Conservation (phyloP, 139 green algal species). For the Nannochloris sp. region DNA sequence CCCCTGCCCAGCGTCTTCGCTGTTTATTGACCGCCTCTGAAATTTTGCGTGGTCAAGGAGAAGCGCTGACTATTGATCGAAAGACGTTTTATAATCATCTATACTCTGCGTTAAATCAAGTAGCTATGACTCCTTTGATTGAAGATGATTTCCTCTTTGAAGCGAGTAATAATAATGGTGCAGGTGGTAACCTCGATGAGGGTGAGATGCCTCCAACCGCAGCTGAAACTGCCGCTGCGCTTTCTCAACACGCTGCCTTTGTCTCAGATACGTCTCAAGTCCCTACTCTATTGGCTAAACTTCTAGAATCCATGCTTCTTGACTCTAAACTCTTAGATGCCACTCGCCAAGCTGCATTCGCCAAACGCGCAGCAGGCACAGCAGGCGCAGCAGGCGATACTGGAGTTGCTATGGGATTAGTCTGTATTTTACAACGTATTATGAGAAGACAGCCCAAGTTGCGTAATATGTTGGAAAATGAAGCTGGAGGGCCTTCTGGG, state of each 20-base stretch:
- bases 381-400: constrained; percentile 10
- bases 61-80: constrained; percentile 65
- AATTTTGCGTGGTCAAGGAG: constrained; percentile 51
- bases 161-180: not conserved
- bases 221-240: too few relatives aligned
- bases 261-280: too few relatives aligned
- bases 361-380: constrained; percentile 30
- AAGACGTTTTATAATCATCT: constrained; percentile 46
- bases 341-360: constrained; percentile 36
- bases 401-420: constrained; percentile 24
- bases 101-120: constrained; percentile 43
- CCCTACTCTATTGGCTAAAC: not conserved
- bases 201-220: too few relatives aligned
- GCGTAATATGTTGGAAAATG: constrained; percentile 56
- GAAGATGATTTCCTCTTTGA: constrained; percentile 10
- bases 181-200: not conserved
- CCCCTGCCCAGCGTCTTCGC: constrained; percentile 46
- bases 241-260: too few relatives aligned
- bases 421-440: constrained; percentile 35
- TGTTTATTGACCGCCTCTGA: constrained; percentile 47
- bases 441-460: constrained; percentile 48
- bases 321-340: constrained; percentile 43
- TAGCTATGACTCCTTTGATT: constrained; percentile 21
- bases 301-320: constrained; percentile 21
- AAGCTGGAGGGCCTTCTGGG: constrained; percentile 41